Evolutionary conservation across 176 grass and related monocot genomes (phyloP).

Genomic region (maize (Zea mays)): DNA sequence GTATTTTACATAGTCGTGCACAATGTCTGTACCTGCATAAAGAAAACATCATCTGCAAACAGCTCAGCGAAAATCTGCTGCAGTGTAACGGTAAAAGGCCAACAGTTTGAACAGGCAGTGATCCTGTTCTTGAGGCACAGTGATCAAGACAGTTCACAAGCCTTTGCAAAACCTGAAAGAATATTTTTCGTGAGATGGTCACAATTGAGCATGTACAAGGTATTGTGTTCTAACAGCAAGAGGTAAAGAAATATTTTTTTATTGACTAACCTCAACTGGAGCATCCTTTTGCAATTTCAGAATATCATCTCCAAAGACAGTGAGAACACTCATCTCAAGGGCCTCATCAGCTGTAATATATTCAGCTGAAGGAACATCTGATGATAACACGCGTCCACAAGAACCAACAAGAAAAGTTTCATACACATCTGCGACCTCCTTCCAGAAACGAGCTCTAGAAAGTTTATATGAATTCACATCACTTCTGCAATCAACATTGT

Average conservation of each 20-base stretch:
- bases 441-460: slow-evolving; percentile 87
- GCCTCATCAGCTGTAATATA: slow-evolving; percentile 76
- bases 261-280: slow-evolving; percentile 68
- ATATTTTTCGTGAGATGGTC: slow-evolving; percentile 14
- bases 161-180: slow-evolving; percentile 85
- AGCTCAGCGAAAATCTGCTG: slow-evolving; percentile 89
- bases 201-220: slow-evolving; percentile 24
- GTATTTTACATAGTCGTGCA: slow-evolving; percentile 1
- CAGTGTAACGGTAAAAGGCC: slow-evolving; percentile 86
- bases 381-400: slow-evolving; percentile 85
- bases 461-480: slow-evolving; percentile 62
- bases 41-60: slow-evolving; percentile 95
- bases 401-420: slow-evolving; percentile 99
- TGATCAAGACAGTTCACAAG: slow-evolving; percentile 88
- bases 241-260: slow-evolving; percentile 26
- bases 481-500: slow-evolving; percentile 43
- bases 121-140: slow-evolving; percentile 96
- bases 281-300: slow-evolving; percentile 82
- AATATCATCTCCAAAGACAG: slow-evolving; percentile 70
- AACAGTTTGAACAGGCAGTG: slow-evolving; percentile 86
- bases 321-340: slow-evolving; percentile 89
- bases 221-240: slow-evolving; percentile 15
- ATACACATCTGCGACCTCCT: slow-evolving; percentile 91
- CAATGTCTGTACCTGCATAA: slow-evolving; percentile 70
- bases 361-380: slow-evolving; percentile 69